phyloP scores from a whole-genome alignment of 306 rosid genomes.

The Cicer bijugum region DNA sequence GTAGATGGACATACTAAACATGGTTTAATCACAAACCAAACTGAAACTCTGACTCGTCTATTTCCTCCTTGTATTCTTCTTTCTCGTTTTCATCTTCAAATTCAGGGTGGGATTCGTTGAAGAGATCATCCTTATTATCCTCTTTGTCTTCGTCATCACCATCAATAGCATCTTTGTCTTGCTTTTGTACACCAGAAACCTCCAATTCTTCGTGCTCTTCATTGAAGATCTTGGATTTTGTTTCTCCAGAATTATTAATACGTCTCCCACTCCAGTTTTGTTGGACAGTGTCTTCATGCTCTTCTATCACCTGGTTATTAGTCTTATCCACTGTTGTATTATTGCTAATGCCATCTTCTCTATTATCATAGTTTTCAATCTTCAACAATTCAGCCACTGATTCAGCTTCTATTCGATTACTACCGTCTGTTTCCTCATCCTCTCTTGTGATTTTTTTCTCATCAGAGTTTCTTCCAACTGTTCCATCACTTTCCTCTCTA shows the following conservation, averaged over 20 bases:
- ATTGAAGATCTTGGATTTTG: constrained; percentile 14
- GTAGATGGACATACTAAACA: neutral
- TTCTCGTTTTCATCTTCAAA: constrained; percentile 52
- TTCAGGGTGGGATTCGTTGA: constrained; percentile 40
- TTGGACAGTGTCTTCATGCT: constrained; percentile 38
- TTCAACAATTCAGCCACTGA: constrained; percentile 23
- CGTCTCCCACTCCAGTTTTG: constrained; percentile 48
- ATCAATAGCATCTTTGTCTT: constrained; percentile 31
- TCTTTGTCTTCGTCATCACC: constrained; percentile 19
- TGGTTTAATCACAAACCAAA: constrained; percentile 33
- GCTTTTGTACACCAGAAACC: constrained; percentile 42
- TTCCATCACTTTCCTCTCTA: constrained; percentile 41
- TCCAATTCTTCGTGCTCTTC: constrained; percentile 39
- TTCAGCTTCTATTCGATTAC: constrained; percentile 33
- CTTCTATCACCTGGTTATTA: constrained; percentile 40
- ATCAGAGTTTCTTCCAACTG: constrained; percentile 30
- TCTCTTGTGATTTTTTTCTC: constrained; percentile 21
- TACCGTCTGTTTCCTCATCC: constrained; percentile 3
- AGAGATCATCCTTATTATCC: constrained; percentile 34
- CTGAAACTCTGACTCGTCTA: constrained; percentile 57
- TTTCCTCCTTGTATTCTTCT: constrained; percentile 59
- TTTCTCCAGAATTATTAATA: constrained; percentile 31
- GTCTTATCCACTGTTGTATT: constrained; percentile 26
- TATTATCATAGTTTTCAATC: constrained; percentile 38
- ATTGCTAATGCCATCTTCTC: constrained; percentile 23